Conservation (phyloP, 1,284 basidiomycete genomes). For the Ganoderma lingzhi region DNA sequence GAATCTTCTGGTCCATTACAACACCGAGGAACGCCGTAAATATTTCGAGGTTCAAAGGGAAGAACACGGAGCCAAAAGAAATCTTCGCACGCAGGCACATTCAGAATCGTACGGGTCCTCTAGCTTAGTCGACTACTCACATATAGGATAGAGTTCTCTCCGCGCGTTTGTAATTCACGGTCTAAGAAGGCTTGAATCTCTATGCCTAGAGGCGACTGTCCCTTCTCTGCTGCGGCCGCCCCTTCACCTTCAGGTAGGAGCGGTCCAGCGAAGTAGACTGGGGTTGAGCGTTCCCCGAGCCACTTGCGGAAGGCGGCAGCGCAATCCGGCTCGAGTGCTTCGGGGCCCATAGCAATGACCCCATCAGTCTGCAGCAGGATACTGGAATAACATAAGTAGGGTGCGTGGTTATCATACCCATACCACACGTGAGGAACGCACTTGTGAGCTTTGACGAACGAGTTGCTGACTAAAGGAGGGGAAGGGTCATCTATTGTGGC, state of each 20-base stretch:
- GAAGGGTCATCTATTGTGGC: background rate
- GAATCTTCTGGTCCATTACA: slow-evolving; percentile 20
- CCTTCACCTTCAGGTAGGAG: background rate
- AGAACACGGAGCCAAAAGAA: slow-evolving; percentile 23
- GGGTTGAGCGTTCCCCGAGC: background rate
- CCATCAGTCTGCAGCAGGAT: background rate
- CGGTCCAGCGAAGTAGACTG: background rate
- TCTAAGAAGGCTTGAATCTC: background rate
- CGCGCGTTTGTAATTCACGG: background rate
- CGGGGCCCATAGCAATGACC: background rate
- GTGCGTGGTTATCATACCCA: background rate
- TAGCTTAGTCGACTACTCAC: background rate
- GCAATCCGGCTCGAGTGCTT: background rate
- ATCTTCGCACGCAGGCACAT: slow-evolving; percentile 11
- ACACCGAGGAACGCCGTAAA: slow-evolving; percentile 22
- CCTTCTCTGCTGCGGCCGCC: background rate
- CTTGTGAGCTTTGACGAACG: background rate
- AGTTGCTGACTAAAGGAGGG: background rate
- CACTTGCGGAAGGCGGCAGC: background rate
- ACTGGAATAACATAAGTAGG: background rate
- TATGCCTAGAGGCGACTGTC: background rate
- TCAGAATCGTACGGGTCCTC: background rate
- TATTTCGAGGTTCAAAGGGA: slow-evolving; percentile 15
- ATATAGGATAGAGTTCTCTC: background rate
- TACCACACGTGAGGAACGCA: background rate